These are phyloP conservation scores for Aethionema arabicum DNA, from an alignment of 345 rosid species.

Conservation along the genomic window DNA sequence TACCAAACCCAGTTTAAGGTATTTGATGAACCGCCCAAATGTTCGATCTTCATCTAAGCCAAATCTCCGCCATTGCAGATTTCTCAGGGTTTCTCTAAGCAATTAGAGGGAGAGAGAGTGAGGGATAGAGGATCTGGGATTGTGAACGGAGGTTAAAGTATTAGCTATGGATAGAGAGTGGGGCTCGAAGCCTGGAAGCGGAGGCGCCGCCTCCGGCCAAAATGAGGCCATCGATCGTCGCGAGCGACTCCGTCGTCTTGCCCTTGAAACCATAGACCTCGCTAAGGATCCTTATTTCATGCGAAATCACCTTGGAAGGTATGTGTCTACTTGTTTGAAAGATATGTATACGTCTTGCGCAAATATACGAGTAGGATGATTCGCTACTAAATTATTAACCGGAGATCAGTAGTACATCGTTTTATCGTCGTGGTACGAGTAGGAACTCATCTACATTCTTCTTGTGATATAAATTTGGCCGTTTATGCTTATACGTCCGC, in stretches of 20 bases:
- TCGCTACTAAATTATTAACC: background rate
- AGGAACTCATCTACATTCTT: background rate
- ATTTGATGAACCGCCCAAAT: background rate
- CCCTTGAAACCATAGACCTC: constrained; percentile 94
- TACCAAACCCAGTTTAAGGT: constrained; percentile 5
- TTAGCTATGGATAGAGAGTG: constrained; percentile 83
- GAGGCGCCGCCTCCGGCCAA: constrained; percentile 97
- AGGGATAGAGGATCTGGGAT: background rate
- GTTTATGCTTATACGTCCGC: background rate
- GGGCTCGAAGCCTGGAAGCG: constrained; percentile 99
- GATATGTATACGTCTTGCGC: background rate
- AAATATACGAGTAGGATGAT: constrained; percentile 4
- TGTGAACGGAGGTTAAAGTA: background rate
- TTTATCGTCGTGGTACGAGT: background rate
- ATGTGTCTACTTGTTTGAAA: background rate
- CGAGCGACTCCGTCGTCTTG: constrained; percentile 95
- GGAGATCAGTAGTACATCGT: background rate
- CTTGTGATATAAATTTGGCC: background rate
- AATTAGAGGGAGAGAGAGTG: constrained; percentile 14
- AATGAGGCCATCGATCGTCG: constrained; percentile 97
- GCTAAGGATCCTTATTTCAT: constrained; percentile 98
- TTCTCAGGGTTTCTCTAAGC: background rate
- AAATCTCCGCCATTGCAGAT: background rate
- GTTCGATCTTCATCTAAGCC: background rate
- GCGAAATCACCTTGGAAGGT: constrained; percentile 99